A percentile compares a stretch with the other conserved stretches of the same genome.
Evolutionary conservation across 1,284 basidiomycete species (phyloP).

Genomic region (Taiwanofungus camphoratus): DNA sequence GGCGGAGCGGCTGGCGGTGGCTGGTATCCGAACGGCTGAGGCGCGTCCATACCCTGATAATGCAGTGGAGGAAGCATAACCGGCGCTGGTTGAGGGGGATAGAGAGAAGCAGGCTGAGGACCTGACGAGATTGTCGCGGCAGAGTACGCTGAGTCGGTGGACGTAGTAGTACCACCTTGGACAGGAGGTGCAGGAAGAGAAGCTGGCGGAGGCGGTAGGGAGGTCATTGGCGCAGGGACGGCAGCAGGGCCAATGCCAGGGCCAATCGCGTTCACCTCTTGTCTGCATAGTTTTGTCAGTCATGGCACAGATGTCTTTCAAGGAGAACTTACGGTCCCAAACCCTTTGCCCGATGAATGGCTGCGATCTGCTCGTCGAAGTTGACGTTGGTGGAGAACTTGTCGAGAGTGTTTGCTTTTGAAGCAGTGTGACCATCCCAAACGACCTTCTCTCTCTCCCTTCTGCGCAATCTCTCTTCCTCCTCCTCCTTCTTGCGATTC

Average conservation of each 20-base stretch:
- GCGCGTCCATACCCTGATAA: conserved; percentile 71
- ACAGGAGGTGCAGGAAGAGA: conserved; percentile 61
- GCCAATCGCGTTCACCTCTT: conserved; percentile 71
- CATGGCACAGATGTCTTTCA: conserved; percentile 5
- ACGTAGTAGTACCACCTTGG: conserved; percentile 31
- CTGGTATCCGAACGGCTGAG: conserved; percentile 75
- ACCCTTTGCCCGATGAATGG: conserved; percentile 86
- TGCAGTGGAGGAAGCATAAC: conserved; percentile 80
- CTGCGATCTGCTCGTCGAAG: conserved; percentile 92
- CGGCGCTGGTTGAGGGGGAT: conserved; percentile 50
- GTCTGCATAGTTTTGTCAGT: conserved; percentile 34
- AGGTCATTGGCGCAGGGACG: conserved; percentile 54
- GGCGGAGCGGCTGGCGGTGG: conserved; percentile 40
- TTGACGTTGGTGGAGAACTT: conserved; percentile 89
- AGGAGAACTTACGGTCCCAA: conserved; percentile 62
- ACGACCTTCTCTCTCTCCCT: conserved; percentile 88
- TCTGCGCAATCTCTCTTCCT: conserved; percentile 71
- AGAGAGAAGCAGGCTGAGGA: conserved; percentile 72
- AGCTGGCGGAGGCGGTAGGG: conserved; percentile 57
- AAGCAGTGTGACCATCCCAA: conserved; percentile 94
- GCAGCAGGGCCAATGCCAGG: conserved; percentile 79
- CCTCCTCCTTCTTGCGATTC: conserved; percentile 77
- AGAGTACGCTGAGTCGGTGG: conserved; percentile 51
- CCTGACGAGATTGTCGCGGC: conserved; percentile 76
- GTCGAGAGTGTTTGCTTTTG: conserved; percentile 82